These are phyloP conservation scores for Echinochloa phyllopogon DNA, from an alignment of 176 grass and related monocot species.

Conservation along the genomic window DNA sequence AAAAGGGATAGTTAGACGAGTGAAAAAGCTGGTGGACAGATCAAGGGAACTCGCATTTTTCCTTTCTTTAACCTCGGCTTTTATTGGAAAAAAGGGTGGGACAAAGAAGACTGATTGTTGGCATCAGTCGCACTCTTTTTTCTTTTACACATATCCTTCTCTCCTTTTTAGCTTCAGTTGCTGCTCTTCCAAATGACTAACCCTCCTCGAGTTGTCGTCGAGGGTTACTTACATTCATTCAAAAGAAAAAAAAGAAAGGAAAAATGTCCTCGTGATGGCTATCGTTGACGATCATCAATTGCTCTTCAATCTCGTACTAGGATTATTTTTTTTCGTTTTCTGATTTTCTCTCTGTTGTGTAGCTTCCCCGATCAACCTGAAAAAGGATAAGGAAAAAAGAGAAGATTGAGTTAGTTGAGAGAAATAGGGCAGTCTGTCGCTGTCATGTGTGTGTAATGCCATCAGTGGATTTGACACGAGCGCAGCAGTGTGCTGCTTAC, in stretches of 20 bases:
- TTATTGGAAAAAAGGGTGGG: slow-evolving; percentile 37
- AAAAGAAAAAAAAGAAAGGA: background rate
- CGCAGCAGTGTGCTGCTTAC: slow-evolving; percentile 10
- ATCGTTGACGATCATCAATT: slow-evolving; percentile 14
- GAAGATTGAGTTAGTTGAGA: slow-evolving; percentile 7
- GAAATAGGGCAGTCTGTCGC: slow-evolving; percentile 30
- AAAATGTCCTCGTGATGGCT: background rate
- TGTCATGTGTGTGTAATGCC: slow-evolving; percentile 23
- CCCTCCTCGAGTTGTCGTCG: slow-evolving; percentile 27
- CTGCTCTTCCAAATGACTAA: slow-evolving; percentile 48
- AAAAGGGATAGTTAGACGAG: background rate
- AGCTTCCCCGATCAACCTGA: slow-evolving; percentile 43
- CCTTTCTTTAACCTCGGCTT: slow-evolving; percentile 40
- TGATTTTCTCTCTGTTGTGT: background rate
- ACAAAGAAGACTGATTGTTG: slow-evolving; percentile 28
- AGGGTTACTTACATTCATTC: slow-evolving; percentile 21
- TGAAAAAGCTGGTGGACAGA: slow-evolving; percentile 16
- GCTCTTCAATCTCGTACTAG: slow-evolving; percentile 13
- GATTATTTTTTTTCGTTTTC: background rate
- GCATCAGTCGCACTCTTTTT: slow-evolving; percentile 33
- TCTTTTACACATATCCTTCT: slow-evolving; percentile 24
- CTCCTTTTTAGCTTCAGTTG: slow-evolving; percentile 35
- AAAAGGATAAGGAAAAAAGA: background rate
- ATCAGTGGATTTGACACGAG: slow-evolving; percentile 8
- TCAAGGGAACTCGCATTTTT: slow-evolving; percentile 51